phyloP scores from a whole-genome alignment of 495 filamentous ascomycete genomes.

The Venustampulla echinocandica region DNA sequence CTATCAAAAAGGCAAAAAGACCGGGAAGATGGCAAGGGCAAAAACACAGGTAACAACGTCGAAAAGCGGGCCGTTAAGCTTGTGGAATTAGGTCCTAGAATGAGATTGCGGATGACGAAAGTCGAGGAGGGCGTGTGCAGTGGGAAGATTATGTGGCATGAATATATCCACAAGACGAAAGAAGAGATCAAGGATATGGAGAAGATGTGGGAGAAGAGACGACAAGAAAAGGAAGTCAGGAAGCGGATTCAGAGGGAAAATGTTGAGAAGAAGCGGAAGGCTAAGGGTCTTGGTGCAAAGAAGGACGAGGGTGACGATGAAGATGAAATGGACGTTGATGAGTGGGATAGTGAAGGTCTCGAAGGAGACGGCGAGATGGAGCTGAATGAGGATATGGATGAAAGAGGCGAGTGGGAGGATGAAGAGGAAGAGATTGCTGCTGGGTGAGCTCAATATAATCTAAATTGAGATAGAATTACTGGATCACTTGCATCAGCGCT shows the following conservation, averaged over 20 bases:
- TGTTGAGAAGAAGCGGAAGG: constrained; percentile 67
- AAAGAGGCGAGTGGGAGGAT: constrained; percentile 44
- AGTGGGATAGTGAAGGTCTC: constrained; percentile 53
- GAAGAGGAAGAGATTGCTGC: constrained; percentile 36
- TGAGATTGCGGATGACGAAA: constrained; percentile 85
- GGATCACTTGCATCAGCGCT: no score
- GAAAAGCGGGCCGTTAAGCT: constrained; percentile 87
- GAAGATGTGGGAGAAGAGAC: constrained; percentile 65
- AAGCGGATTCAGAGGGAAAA: constrained; percentile 79
- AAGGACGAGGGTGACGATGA: constrained; percentile 42
- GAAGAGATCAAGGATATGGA: constrained; percentile 70
- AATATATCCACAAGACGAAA: constrained; percentile 75
- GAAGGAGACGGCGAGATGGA: constrained; percentile 55
- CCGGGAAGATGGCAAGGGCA: constrained; percentile 26
- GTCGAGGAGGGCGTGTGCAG: constrained; percentile 91
- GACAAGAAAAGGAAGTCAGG: constrained; percentile 72
- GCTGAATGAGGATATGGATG: constrained; percentile 43
- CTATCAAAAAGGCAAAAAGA: constrained; percentile 56
- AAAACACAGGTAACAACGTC: constrained; percentile 29
- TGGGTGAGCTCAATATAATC: constrained; percentile 16
- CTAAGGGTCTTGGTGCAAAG: constrained; percentile 34
- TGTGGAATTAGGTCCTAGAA: constrained; percentile 81
- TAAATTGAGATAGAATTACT: no score
- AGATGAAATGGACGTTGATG: constrained; percentile 47
- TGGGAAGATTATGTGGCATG: constrained; percentile 96